Evolutionary conservation across 345 rosid genomes (phyloP), one percentile per base, ranked within the genome.

Genomic region (Jatropha curcas): DNA sequence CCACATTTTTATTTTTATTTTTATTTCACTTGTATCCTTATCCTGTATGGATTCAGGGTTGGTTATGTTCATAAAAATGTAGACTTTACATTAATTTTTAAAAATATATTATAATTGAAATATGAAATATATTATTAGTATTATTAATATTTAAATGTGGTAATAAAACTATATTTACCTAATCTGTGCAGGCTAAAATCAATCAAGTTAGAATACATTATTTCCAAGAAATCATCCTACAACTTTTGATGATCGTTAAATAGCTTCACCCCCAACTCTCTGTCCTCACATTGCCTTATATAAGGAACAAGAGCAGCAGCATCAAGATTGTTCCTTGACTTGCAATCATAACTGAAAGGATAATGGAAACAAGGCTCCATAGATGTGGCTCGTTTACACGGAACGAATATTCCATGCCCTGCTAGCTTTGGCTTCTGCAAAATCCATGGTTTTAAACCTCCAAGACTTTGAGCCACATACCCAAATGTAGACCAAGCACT

Each of bases 401-500:
- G n/a, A 4, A 13, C 55, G 39, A 57, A 28, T 27, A 6, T 55
- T 24, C 61, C 61, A 39, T 69, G 30, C 34, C 9, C 24, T 16
- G n/a, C n/a, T n/a, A n/a, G n/a, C n/a, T n/a, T n/a, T n/a, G 50
- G 72, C 22, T 12, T 37, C 24, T 41, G 52, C 70, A 72, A 52
- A 22, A 72, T 35, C 76, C 76, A 72, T 19, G 76, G 76, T 58
- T 63, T 72, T 62, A 63, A 37, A 25, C 76, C 76, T 52, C 53
- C 76, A 10, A 72, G 62, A 63, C 70, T 43, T 9, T 72, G 76
- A 5, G 76, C 76, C 1, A 64, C 76, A 39, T 72, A 53, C 37
- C 76, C 76, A n/a, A 72, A 72, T 19, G 70, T 72, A 7, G 76
- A 72, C 69, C 43, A 39, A 27, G 76, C 24, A 37, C 76, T 72